These are phyloP conservation scores for Glycyrrhiza uralensis DNA, from an alignment of 306 rosid genomes.

Conservation along the genomic window DNA sequence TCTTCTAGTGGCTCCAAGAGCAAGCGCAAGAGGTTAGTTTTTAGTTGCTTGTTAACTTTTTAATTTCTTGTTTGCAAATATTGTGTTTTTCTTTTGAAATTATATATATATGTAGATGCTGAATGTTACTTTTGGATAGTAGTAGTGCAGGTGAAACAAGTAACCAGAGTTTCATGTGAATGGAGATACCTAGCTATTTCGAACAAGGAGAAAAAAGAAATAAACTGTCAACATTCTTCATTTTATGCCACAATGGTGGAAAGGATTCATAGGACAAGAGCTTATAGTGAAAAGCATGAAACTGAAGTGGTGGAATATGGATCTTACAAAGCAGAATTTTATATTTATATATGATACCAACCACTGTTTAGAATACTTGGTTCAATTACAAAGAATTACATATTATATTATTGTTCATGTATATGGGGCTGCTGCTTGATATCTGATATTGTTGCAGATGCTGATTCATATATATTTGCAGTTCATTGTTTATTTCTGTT, in stretches of 20 bases:
- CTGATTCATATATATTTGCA: no score
- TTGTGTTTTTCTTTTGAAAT: neutral
- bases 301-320: neutral
- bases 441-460: neutral
- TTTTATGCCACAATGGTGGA: neutral
- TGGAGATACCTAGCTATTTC: conserved; percentile 4
- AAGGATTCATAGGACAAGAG: neutral
- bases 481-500: no score
- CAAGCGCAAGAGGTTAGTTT: conserved; percentile 80
- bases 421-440: conserved; percentile 15
- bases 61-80: neutral
- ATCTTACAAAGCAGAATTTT: neutral
- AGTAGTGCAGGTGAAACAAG: conserved; percentile 65
- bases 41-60: neutral
- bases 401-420: no score
- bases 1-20: conserved; percentile 56
- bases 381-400: no score
- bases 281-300: neutral
- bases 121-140: conserved; percentile 16
- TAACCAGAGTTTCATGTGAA: conserved; percentile 48
- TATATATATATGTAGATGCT: neutral
- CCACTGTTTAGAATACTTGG: neutral
- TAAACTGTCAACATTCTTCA: neutral
- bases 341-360: neutral
- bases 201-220: neutral